Conservation (phyloP, 2,329 filamentous ascomycete genomes). For the Alternaria triticimaculans region DNA sequence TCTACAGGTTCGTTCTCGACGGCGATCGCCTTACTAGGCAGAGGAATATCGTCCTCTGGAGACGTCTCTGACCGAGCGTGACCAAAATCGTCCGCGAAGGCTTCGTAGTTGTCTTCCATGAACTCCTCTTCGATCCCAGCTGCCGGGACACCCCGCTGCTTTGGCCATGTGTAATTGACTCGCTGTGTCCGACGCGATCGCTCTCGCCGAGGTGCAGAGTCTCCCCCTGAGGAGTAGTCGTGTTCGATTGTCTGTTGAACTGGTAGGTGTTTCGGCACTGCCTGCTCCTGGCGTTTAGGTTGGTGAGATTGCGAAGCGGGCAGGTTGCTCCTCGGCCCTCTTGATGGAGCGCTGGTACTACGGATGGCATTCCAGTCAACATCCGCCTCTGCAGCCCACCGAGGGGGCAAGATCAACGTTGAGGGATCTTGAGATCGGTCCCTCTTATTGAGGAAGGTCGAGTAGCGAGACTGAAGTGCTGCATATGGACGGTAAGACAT, state of each 20-base stretch:
- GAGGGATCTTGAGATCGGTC: slow-evolving; percentile 33
- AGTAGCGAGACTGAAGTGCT: slow-evolving; percentile 38
- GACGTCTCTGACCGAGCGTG: slow-evolving; percentile 17
- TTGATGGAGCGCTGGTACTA: slow-evolving; percentile 6
- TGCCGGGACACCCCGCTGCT: slow-evolving; percentile 1
- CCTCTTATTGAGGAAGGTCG: slow-evolving; percentile 33
- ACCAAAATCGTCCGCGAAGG: not conserved
- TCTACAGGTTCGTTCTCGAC: slow-evolving; percentile 26
- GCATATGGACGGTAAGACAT: slow-evolving; percentile 41
- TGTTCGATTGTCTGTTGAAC: slow-evolving; percentile 10
- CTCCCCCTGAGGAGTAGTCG: slow-evolving; percentile 28
- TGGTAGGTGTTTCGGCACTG: not conserved
- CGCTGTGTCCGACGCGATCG: slow-evolving; percentile 32
- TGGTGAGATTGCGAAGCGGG: not conserved
- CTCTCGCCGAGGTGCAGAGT: slow-evolving; percentile 19
- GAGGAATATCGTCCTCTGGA: slow-evolving; percentile 13
- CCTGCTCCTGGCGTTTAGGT: not conserved
- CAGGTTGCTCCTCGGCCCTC: not conserved
- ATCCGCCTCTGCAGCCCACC: slow-evolving; percentile 33
- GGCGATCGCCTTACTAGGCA: slow-evolving; percentile 16
- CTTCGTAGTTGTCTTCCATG: slow-evolving; percentile 5
- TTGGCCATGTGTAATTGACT: slow-evolving; percentile 39
- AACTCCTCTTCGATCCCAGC: not conserved
- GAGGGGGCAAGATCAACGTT: slow-evolving; percentile 27
- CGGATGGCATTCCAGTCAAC: slow-evolving; percentile 33